phyloP scores from a whole-genome alignment of 2,329 filamentous ascomycete genomes.

The Pseudogymnoascus verrucosus region DNA sequence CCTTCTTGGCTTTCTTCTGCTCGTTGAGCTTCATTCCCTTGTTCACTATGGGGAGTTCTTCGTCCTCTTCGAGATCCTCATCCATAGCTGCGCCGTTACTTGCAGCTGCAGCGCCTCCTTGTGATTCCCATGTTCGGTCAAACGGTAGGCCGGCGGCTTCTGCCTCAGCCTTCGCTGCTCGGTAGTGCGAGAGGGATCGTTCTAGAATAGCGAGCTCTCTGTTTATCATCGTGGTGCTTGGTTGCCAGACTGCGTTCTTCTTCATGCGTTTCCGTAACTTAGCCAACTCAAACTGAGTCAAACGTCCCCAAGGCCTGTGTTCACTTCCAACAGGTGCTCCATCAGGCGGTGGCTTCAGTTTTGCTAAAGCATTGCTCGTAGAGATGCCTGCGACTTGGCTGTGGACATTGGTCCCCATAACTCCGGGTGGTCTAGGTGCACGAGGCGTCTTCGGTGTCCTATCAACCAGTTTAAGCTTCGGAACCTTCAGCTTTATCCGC shows the following conservation, averaged over 20 bases:
- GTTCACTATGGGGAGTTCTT: slow-evolving; percentile 52
- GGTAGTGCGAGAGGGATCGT: slow-evolving; percentile 56
- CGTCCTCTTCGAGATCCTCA: slow-evolving; percentile 44
- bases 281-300: slow-evolving; percentile 57
- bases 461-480: slow-evolving; percentile 14
- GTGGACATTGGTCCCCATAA: slow-evolving; percentile 29
- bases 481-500: slow-evolving; percentile 13
- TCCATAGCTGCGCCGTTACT: neutral
- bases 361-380: slow-evolving; percentile 29
- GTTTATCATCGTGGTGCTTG: slow-evolving; percentile 78
- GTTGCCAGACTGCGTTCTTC: slow-evolving; percentile 81
- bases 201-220: slow-evolving; percentile 66
- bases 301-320: slow-evolving; percentile 53
- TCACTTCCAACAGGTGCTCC: slow-evolving; percentile 53
- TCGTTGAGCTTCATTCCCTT: slow-evolving; percentile 69
- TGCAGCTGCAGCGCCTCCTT: neutral
- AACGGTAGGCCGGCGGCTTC: slow-evolving; percentile 59
- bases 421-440: slow-evolving; percentile 25
- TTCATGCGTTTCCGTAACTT: slow-evolving; percentile 79
- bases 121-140: slow-evolving; percentile 27
- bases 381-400: slow-evolving; percentile 29
- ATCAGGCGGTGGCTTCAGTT: slow-evolving; percentile 49
- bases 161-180: slow-evolving; percentile 54
- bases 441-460: slow-evolving; percentile 22
- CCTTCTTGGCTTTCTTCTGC: slow-evolving; percentile 63